A percentile compares a stretch with the other conserved stretches of the same genome.
phyloP scores from a whole-genome alignment of 2,329 filamentous ascomycete species.

The Trichoderma afroharzianum region DNA sequence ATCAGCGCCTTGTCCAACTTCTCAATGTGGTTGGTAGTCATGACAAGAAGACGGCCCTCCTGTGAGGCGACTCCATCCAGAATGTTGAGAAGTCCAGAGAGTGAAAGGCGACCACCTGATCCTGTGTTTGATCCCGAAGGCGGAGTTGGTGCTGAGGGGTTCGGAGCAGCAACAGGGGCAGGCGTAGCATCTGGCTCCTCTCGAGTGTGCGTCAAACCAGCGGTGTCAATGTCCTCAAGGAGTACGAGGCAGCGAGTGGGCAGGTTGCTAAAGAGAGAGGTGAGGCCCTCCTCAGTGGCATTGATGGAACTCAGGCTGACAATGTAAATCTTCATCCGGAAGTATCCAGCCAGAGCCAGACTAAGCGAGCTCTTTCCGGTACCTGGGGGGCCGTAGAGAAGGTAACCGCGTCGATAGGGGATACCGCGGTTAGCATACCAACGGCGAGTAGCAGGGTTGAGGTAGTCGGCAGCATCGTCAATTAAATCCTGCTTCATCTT shows the following conservation, averaged over 20 bases:
- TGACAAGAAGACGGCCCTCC: slow-evolving; percentile 60
- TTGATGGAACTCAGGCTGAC: slow-evolving; percentile 61
- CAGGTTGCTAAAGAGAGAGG: slow-evolving; percentile 61
- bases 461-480: slow-evolving; percentile 59
- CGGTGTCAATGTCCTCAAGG: slow-evolving; percentile 73
- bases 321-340: slow-evolving; percentile 69
- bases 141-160: not conserved
- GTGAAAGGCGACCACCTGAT: slow-evolving; percentile 49
- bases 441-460: slow-evolving; percentile 58
- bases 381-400: slow-evolving; percentile 76
- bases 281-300: slow-evolving; percentile 63
- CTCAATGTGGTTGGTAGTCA: slow-evolving; percentile 63
- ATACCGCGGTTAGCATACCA: slow-evolving; percentile 86
- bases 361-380: slow-evolving; percentile 75
- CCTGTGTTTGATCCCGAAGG: not conserved
- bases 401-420: slow-evolving; percentile 78
- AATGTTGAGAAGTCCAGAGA: slow-evolving; percentile 76
- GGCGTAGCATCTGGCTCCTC: slow-evolving; percentile 29
- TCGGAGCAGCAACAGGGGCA: slow-evolving; percentile 10
- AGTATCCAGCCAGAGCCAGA: slow-evolving; percentile 66
- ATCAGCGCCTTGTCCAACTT: slow-evolving; percentile 61
- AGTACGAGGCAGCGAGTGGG: slow-evolving; percentile 69
- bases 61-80: slow-evolving; percentile 70
- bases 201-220: slow-evolving; percentile 62
- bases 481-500: slow-evolving; percentile 57